Base-by-base conservation (phyloP, 306 rosid genomes). In the Quercus glauca region DNA sequence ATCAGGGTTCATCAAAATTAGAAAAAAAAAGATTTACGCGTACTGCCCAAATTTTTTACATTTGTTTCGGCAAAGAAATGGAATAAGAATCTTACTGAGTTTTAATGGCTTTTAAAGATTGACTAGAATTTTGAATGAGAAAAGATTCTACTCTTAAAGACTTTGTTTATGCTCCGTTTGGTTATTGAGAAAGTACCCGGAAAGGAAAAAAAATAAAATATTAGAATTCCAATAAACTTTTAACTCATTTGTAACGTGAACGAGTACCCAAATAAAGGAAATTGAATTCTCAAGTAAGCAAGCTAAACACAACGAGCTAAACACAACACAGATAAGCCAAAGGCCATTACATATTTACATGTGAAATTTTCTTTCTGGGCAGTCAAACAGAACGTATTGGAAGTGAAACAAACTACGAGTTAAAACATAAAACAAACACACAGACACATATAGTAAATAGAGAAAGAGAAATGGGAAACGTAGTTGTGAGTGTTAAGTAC, bases 121-220 rank as follows among this genome's bases (percentile, higher is more conserved):
- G 53, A 49, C 5, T 3, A 49, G 53, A 49, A 49, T 49, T 49
- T 12, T 49, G 53, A 49, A 49, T 49, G 53, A 11, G 17, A 49
- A 49, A 49, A 12, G 1, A 10, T 49, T 49, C 5, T 10, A 49
- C 1, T 12, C 3, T 49, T 29, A 7, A 52, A 3, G 4, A 20
- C 20, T 23, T n/a, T 55, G 78, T 23, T 6, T 13, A 25, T 17
- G 33, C 73, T 71, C 79, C 58, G 76, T 73, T 79, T 84, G 80
- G 80, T 28, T 78, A 61, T 70, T 55, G 33, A 79, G 82, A 84
- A 73, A 79, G 69, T 73, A 20, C 20, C 58, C 51, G 56, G 76
- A 19, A 33, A 60, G 4, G 78, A 25, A 69, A 21, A 64, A 73
- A 4, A 63, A 23, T 55, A 21, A 53, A 73, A 4, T 18, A 55